Base-by-base conservation (phyloP, 2,329 filamentous ascomycete genomes). In the Sporothrix dimorphospora region DNA sequence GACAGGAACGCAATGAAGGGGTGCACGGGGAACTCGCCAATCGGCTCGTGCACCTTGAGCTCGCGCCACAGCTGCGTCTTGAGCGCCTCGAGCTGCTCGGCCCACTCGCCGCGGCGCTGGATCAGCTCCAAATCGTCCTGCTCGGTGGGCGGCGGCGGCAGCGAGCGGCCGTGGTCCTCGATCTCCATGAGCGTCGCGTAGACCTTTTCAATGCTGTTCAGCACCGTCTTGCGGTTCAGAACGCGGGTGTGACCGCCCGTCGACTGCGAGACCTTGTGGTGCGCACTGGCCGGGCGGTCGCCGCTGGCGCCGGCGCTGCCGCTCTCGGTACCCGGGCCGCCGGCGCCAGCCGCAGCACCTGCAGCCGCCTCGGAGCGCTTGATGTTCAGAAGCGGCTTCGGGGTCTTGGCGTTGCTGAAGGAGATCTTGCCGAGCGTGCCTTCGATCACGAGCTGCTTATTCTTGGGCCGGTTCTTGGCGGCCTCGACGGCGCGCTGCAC, bases 321-420 rank as follows among this genome's bases (percentile, higher is more conserved):
- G 59, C 89, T 88, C 53, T 27, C 21, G 47, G 47, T 6, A 40
- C 66, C 49, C 2, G 45, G 3, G 34, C 84, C 12, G 45, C 38
- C 0, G 30, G 16, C 16, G 9, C 55, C 55, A 40, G 16, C 55
- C 30, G 55, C 55, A 40, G 30, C 55, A 7, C 30, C 11, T 1
- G 51, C 19, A 7, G 55, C 11, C 4, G 51, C 19, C 55, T 59
- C 55, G 7, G 55, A 59, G 42, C 94, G 92, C 85, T 97, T 98
- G 83, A 99, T 94, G 80, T 97, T 99, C 67, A 99, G 89, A 72
- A 98, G 85, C 19, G 95, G 94, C 81, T 97, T 96, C 0, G 96
- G 96, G 0, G 96, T 97, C 85, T 98, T 99, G 65, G 96, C 94
- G 78, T 99, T 99, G 85, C 95, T 98, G 83, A 98, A 99, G 0